Evolutionary conservation across 108 stramenopile genomes (phyloP).

Genomic region (Epipyxis sp.): DNA sequence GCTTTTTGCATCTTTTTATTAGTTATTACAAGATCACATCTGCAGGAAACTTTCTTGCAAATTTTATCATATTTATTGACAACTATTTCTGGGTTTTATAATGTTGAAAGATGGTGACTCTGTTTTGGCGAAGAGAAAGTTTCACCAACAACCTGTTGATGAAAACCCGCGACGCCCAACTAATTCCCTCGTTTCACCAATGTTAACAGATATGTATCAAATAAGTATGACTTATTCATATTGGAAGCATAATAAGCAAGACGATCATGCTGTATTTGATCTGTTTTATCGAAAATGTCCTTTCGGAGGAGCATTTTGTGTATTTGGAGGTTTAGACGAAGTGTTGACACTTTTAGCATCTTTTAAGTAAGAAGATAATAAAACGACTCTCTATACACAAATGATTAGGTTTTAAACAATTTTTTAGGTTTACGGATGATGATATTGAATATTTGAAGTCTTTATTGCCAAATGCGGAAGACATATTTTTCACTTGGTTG

Average conservation of each 20-base stretch:
- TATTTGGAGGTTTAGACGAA: slow-evolving; percentile 92
- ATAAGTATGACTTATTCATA: slow-evolving; percentile 96
- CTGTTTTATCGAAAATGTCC: slow-evolving; percentile 97
- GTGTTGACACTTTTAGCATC: slow-evolving; percentile 55
- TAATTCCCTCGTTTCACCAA: slow-evolving; percentile 72
- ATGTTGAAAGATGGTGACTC: no score
- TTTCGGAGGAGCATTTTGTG: slow-evolving; percentile 81
- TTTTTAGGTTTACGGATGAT: slow-evolving; percentile 66
- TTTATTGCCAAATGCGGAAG: slow-evolving; percentile 60
- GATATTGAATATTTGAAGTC: slow-evolving; percentile 79
- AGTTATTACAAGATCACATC: no score
- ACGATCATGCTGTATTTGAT: slow-evolving; percentile 75
- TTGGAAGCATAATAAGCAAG: slow-evolving; percentile 79
- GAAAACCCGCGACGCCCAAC: no score
- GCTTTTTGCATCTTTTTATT: no score
- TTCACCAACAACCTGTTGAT: no score
- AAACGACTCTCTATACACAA: no score
- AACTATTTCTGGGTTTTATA: no score
- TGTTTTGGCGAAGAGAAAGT: no score
- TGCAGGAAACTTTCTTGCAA: no score
- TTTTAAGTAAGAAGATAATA: slow-evolving; percentile 42
- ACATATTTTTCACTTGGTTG: slow-evolving; percentile 79
- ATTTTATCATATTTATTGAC: no score
- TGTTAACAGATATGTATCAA: slow-evolving; percentile 97
- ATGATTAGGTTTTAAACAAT: no score